These are phyloP conservation scores for Sphagnurus paluster DNA, from an alignment of 1,284 basidiomycete genomes.

Conservation along the genomic window DNA sequence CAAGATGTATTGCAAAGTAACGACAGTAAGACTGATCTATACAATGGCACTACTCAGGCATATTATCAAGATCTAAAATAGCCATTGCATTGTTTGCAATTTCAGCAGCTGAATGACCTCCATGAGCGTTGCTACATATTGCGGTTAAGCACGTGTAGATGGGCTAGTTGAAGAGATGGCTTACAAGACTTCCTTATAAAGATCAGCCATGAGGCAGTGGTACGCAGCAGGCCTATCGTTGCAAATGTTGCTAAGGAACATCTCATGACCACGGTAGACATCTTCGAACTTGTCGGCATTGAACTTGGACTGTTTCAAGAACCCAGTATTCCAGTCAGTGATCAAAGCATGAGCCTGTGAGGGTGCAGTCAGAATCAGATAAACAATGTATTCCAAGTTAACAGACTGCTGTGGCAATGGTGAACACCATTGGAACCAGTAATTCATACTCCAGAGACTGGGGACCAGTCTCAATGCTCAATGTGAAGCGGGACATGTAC, in stretches of 20 bases:
- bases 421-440: not conserved
- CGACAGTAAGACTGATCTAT: no score
- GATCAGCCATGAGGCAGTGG: not conserved
- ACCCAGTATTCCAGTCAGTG: not conserved
- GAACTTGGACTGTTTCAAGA: not conserved
- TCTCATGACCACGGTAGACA: not conserved
- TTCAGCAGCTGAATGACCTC: not conserved
- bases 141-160: not conserved
- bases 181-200: not conserved
- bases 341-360: not conserved
- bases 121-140: not conserved
- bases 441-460: not conserved
- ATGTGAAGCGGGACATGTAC: not conserved
- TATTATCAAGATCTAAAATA: not conserved
- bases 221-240: not conserved
- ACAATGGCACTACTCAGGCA: no score
- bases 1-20: no score
- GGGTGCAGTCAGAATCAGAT: no score
- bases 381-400: no score
- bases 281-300: not conserved
- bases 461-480: not conserved
- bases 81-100: constrained; percentile 2
- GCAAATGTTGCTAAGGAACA: not conserved
- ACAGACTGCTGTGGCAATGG: constrained; percentile 2
- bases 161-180: not conserved